Conservation (phyloP, 495 filamentous ascomycete genomes). For the Aspergillus carlsbadensis region DNA sequence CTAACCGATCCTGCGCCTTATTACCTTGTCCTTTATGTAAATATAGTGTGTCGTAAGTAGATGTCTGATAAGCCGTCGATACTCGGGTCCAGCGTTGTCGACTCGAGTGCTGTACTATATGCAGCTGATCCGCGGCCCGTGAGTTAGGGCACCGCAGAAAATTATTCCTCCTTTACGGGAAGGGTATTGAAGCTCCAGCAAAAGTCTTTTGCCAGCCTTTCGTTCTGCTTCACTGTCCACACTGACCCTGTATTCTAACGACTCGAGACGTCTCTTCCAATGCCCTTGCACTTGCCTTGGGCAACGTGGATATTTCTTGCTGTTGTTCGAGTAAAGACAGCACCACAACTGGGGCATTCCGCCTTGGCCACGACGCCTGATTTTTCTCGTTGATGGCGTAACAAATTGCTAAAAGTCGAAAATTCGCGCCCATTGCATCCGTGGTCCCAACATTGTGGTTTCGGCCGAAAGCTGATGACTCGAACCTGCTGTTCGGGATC, state of each 20-base stretch:
- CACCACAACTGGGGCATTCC: constrained; percentile 81
- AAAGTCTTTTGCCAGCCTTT: not conserved
- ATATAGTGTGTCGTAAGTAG: not conserved
- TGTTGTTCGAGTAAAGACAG: constrained; percentile 88
- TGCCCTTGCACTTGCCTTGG: constrained; percentile 82
- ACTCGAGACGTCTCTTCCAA: constrained; percentile 28
- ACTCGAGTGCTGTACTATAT: not conserved
- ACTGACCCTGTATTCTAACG: constrained; percentile 17
- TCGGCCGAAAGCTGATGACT: constrained; percentile 72
- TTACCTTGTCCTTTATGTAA: constrained; percentile 1
- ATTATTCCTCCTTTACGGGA: too few relatives aligned
- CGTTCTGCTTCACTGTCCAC: not conserved
- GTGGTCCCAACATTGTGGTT: constrained; percentile 94
- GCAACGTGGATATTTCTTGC: constrained; percentile 85
- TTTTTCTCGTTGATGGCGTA: constrained; percentile 91
- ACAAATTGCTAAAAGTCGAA: constrained; percentile 91
- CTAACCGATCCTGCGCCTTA: not conserved
- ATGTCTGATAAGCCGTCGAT: not conserved
- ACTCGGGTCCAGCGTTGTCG: not conserved
- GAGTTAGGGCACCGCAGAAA: too few relatives aligned
- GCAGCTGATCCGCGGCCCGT: not conserved
- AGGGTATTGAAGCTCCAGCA: too few relatives aligned
- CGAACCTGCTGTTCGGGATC: constrained; percentile 56
- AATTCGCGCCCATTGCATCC: constrained; percentile 93
- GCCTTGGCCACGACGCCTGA: constrained; percentile 85